Conservation (phyloP, 306 rosid genomes). For the Myrica gale region DNA sequence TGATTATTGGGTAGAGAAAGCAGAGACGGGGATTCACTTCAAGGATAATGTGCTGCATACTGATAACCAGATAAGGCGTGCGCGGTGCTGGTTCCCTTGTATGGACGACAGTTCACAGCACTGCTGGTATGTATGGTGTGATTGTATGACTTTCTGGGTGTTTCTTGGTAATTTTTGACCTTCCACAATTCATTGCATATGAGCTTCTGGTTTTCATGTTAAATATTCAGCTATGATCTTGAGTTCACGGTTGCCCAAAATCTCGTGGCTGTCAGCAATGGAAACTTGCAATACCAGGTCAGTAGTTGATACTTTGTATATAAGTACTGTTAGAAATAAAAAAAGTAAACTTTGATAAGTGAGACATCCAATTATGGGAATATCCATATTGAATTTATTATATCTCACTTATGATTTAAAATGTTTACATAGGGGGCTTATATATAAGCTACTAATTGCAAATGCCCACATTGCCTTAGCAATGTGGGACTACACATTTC, state of each 20-base stretch:
- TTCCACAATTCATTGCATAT: not conserved
- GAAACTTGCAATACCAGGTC: constrained; percentile 91
- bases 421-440: no score
- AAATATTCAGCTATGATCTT: constrained; percentile 75
- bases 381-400: no score
- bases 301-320: constrained; percentile 18
- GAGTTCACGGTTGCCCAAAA: constrained; percentile 90
- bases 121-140: constrained; percentile 65
- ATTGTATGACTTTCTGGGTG: not conserved
- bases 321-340: no score
- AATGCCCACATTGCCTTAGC: no score
- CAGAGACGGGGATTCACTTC: constrained; percentile 74
- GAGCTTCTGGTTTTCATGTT: constrained; percentile 24
- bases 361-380: no score
- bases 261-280: constrained; percentile 88
- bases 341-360: no score
- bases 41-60: constrained; percentile 61
- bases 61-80: constrained; percentile 86
- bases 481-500: no score
- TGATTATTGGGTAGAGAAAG: constrained; percentile 86
- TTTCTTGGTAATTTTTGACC: not conserved
- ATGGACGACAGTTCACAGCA: constrained; percentile 77
- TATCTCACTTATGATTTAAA: no score
- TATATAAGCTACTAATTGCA: no score
- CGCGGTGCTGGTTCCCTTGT: constrained; percentile 98